Evolutionary conservation across 176 grass and related monocot species (phyloP).

Genomic region (Olyra latifolia): DNA sequence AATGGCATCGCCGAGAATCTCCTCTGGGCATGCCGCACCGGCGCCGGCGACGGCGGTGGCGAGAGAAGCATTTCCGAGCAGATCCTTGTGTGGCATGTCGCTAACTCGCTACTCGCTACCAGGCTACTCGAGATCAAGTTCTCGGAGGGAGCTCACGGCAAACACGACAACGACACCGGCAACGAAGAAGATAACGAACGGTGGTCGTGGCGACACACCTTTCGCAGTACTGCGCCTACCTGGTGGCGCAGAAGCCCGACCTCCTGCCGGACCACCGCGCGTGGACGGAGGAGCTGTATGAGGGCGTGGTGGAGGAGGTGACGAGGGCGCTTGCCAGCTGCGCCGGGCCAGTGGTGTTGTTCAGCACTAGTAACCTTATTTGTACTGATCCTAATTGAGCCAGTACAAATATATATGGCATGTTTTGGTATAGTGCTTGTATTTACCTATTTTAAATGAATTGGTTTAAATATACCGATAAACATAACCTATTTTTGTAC

Average conservation of each 20-base stretch:
- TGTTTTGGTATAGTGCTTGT: too few relatives aligned
- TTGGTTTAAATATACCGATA: too few relatives aligned
- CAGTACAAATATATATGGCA: too few relatives aligned
- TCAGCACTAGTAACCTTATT: too few relatives aligned
- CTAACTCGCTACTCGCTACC: too few relatives aligned
- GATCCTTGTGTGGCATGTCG: constrained; percentile 48
- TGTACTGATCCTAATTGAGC: too few relatives aligned
- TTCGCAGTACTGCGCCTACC: constrained; percentile 48
- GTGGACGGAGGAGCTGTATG: constrained; percentile 49
- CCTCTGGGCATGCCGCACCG: constrained; percentile 32
- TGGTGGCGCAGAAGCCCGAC: constrained; percentile 34
- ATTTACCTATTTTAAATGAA: too few relatives aligned
- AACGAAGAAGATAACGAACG: too few relatives aligned
- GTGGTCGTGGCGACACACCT: constrained; percentile 27
- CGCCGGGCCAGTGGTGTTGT: constrained; percentile 32
- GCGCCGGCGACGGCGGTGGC: background rate
- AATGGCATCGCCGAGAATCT: constrained; percentile 43
- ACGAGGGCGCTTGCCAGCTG: constrained; percentile 37
- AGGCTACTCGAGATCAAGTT: constrained; percentile 39
- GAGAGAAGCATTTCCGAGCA: constrained; percentile 36
- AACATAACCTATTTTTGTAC: too few relatives aligned
- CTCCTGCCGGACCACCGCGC: constrained; percentile 46
- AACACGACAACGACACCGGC: background rate
- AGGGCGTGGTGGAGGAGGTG: constrained; percentile 44
- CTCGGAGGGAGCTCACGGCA: background rate